Evolutionary conservation across 345 rosid species (phyloP), one percentile per base, ranked within the genome.

Genomic region (Eucalyptus polybractea): DNA sequence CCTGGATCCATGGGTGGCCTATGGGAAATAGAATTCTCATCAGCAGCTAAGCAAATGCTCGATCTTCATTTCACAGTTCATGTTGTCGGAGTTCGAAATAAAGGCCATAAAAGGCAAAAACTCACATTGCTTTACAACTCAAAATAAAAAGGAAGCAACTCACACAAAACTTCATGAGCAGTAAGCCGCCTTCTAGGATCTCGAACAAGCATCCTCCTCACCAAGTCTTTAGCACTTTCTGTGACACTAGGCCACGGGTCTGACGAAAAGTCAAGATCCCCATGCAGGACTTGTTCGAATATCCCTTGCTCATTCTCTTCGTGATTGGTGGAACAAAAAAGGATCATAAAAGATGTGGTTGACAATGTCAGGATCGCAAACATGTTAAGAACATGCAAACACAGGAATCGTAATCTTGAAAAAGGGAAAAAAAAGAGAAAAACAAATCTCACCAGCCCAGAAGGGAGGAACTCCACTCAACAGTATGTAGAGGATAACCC

Each of bases 1-100:
- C 91, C 90, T 91, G 93, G 56, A 93, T 91, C 95, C 95, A 93
- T 45, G 94, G 95, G 58, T 93, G 94, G 90, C 94, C 95, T 93
- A 88, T n/a, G 49, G 37, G 22, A 51, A 44, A 88, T 33, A 44
- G 37, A 88, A 76, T 49, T 88, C 37, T 67, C 62, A 69, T 72
- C 45, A 76, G 80, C 29, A 69, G 85, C 44, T 37, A 88, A 17
- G 76, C 11, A 33, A 33, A 86, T 51, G 88, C 42, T 51, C 16
- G 12, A 60, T 86, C 88, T 31, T 54, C 65, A 86, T 33, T 58
- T 58, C 9, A 14, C 80, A 87, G 72, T 56, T 50, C 60, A 76
- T 76, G 83, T 42, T 21, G 83, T 76, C 15, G 1, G 45, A 40
- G 45, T 76, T 76, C 27, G 3, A 40, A 21, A 37, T 25, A 40